Conservation (phyloP, 495 filamentous ascomycete species). For the Xylaria longipes region DNA sequence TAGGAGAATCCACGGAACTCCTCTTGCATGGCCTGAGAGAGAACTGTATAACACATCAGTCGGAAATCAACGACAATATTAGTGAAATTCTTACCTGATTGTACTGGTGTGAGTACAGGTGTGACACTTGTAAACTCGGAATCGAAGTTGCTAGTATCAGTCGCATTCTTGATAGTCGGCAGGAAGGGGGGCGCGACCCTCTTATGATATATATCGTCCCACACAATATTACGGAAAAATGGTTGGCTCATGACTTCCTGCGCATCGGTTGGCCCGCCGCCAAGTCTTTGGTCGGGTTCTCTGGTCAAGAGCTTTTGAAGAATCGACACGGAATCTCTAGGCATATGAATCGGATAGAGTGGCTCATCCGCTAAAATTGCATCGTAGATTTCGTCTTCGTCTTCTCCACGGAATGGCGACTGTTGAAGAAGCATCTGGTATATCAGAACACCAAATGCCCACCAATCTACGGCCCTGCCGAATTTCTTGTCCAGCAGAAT, state of each 20-base stretch:
- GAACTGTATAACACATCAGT: slow-evolving; percentile 62
- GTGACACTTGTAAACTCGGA: slow-evolving; percentile 98
- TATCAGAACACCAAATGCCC: slow-evolving; percentile 99
- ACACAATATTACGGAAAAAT: slow-evolving; percentile 97
- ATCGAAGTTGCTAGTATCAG: slow-evolving; percentile 99
- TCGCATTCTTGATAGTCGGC: slow-evolving; percentile 85
- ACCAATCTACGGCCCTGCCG: slow-evolving; percentile 98
- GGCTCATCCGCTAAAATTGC: slow-evolving; percentile 98
- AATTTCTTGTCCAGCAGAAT: slow-evolving; percentile 99
- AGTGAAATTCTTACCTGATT: slow-evolving; percentile 72
- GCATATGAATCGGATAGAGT: slow-evolving; percentile 99
- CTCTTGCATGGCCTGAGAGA: slow-evolving; percentile 99
- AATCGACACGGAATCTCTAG: slow-evolving; percentile 95
- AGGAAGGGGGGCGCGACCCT: slow-evolving; percentile 85
- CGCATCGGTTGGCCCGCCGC: slow-evolving; percentile 94
- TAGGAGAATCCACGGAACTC: slow-evolving; percentile 99
- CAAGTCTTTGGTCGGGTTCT: slow-evolving; percentile 90
- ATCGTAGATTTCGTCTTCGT: slow-evolving; percentile 99
- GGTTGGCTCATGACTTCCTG: slow-evolving; percentile 99
- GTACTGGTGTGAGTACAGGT: slow-evolving; percentile 94
- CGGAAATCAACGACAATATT: slow-evolving; percentile 23
- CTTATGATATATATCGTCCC: slow-evolving; percentile 98
- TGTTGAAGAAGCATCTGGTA: slow-evolving; percentile 99
- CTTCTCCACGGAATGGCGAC: slow-evolving; percentile 97
- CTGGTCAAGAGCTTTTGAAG: slow-evolving; percentile 96